These are phyloP conservation scores for Tilletia walkeri DNA, from an alignment of 1,284 basidiomycete species.

Conservation along the genomic window DNA sequence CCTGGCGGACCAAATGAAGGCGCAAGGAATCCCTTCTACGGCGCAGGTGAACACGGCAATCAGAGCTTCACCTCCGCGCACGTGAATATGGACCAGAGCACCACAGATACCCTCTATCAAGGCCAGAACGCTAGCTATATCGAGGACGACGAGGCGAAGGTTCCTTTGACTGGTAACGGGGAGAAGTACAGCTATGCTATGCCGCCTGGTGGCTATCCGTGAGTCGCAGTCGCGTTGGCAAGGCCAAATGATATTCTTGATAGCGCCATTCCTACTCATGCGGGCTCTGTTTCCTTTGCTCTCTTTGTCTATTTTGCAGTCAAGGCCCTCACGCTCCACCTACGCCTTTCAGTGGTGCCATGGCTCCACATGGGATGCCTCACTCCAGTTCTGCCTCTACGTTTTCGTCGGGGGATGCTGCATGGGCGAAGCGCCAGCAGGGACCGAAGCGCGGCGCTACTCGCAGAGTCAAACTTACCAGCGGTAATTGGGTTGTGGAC, in stretches of 20 bases:
- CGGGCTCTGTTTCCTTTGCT: not conserved
- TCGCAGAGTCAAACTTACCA: slow-evolving; percentile 82
- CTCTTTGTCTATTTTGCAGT: not conserved
- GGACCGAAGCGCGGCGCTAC: slow-evolving; percentile 59
- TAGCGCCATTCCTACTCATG: not conserved
- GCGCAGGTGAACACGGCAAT: not conserved
- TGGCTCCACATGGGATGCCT: slow-evolving; percentile 10
- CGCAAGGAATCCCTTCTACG: slow-evolving; percentile 8
- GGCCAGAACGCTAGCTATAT: slow-evolving; percentile 1
- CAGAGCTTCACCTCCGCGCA: slow-evolving; percentile 11
- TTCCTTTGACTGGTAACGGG: slow-evolving; percentile 35
- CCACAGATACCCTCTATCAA: slow-evolving; percentile 1
- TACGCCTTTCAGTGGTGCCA: slow-evolving; percentile 7
- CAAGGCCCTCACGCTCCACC: not conserved
- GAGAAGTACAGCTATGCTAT: slow-evolving; percentile 34
- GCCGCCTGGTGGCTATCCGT: slow-evolving; percentile 14
- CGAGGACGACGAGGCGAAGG: slow-evolving; percentile 38
- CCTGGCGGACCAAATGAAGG: not conserved
- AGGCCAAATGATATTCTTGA: not conserved
- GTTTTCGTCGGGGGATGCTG: slow-evolving; percentile 24
- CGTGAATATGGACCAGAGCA: not conserved
- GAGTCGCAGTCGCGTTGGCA: slow-evolving; percentile 24
- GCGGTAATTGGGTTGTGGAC: slow-evolving; percentile 58
- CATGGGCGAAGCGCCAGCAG: slow-evolving; percentile 55
- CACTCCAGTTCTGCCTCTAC: slow-evolving; percentile 26